Base-by-base conservation (phyloP, 2,329 filamentous ascomycete species). In the Metarhizium guizhouense region DNA sequence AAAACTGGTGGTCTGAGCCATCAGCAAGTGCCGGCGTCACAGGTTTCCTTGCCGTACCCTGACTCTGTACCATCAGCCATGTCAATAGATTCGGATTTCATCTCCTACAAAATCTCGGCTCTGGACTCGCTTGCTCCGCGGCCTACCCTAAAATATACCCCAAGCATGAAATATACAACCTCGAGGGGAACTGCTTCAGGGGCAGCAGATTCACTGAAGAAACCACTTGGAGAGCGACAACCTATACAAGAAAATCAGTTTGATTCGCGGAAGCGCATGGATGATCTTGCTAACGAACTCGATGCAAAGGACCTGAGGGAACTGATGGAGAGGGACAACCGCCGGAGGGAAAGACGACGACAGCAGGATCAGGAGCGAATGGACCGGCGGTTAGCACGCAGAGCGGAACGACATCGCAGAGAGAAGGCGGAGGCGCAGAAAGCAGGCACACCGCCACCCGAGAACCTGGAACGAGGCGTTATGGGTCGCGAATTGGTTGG, bases 291-390 rank as follows among this genome's bases (percentile, higher is more conserved):
- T 25, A 88, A 97, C 66, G 87, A 89, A 57, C 77, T 99, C 54
- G 90, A 90, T 70, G 88, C 94, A 3, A 83, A 87, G 53, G 92
- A 90, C 62, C 70, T 99, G 43, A 82, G 93, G 57, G 88, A 95
- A 67, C 77, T 97, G 34, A 87, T 99, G 82, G 94, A 99, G 64
- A 79, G 94, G 57, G 94, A 99, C 65, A 80, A 86, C 61, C 83
- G 92, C 64, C 82, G 94, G 56, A 84, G 81, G 60, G 89, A 96
- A 61, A 84, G 84, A 67, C 92, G 88, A 71, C 82, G 80, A 54
- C 76, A 81, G 56, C 78, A 79, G 42, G 86, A 93, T 25, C 82
- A 84, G 59, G 84, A 90, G 59, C 83, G 80, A 60, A 72, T 85
- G 29, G 83, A 87, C 61, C 79, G 80, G 54, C 83, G 81, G 56